Conservation (phyloP, 768 basidiomycete genomes). For the Hypholoma sublateritium region DNA sequence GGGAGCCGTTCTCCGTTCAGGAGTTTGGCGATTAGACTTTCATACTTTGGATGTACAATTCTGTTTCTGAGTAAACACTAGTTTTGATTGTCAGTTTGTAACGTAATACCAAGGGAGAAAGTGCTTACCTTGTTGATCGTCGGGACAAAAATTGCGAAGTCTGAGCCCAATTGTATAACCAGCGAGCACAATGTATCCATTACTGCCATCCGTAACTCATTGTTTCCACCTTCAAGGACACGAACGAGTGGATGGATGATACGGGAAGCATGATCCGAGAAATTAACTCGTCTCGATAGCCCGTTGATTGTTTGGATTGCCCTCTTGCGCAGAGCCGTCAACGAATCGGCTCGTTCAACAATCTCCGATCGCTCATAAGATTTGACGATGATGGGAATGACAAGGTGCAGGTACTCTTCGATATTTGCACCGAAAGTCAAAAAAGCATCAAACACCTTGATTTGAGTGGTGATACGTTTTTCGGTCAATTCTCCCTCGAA, state of each 20-base stretch:
- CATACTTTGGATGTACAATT: conserved; percentile 82
- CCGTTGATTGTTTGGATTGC: conserved; percentile 92
- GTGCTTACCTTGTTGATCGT: conserved; percentile 86
- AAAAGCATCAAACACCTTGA: conserved; percentile 93
- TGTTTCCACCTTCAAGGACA: conserved; percentile 70
- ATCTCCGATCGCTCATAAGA: conserved; percentile 85
- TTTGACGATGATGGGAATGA: conserved; percentile 91
- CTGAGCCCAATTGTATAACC: conserved; percentile 90
- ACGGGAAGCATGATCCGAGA: conserved; percentile 95
- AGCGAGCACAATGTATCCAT: conserved; percentile 94
- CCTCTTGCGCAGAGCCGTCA: conserved; percentile 74
- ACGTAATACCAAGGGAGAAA: background rate
- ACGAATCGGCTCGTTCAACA: conserved; percentile 76
- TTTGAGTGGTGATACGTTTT: conserved; percentile 73
- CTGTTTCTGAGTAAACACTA: conserved; percentile 77
- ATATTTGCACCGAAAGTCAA: conserved; percentile 94
- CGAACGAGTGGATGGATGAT: conserved; percentile 95
- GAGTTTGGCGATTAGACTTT: conserved; percentile 83
- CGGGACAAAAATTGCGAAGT: conserved; percentile 97
- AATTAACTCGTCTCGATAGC: conserved; percentile 89
- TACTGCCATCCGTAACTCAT: conserved; percentile 81
- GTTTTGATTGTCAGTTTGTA: background rate
- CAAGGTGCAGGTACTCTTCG: conserved; percentile 96
- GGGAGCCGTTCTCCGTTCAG: conserved; percentile 91
- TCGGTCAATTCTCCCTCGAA: conserved; percentile 89